Percentiles rank a stretch among this genome's conserved stretches.
phyloP scores from a whole-genome alignment of 495 filamentous ascomycete species.

The Aspergillus indologenus region DNA sequence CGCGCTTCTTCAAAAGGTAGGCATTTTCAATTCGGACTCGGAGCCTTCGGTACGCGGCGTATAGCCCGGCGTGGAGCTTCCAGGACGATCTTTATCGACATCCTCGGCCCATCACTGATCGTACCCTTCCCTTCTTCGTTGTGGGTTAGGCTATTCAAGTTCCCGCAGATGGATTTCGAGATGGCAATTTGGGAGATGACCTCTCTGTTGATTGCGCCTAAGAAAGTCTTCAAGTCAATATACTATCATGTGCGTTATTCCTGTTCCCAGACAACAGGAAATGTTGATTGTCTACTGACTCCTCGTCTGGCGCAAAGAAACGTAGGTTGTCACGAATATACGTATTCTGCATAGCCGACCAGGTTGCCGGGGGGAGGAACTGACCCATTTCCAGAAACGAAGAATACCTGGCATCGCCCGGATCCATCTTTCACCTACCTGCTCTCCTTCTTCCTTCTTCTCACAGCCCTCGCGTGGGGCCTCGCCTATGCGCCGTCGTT shows the following conservation, averaged over 20 bases:
- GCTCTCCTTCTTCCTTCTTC: conserved; percentile 68
- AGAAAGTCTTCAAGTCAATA: conserved; percentile 74
- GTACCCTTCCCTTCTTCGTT: background rate
- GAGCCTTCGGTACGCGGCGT: background rate
- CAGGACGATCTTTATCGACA: background rate
- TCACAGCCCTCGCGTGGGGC: conserved; percentile 72
- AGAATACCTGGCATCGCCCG: conserved; percentile 74
- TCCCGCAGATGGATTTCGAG: conserved; percentile 68
- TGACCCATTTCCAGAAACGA: conserved; percentile 53
- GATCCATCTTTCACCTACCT: conserved; percentile 78
- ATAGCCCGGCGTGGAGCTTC: background rate
- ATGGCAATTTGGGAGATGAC: conserved; percentile 83
- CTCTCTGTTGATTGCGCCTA: conserved; percentile 66
- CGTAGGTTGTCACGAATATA: conserved; percentile 38
- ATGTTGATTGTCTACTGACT: conserved; percentile 6
- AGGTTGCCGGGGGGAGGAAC: background rate
- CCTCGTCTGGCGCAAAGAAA: conserved; percentile 45
- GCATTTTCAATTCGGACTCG: background rate
- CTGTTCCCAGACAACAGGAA: background rate
- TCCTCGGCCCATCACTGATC: conserved; percentile 10
- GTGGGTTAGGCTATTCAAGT: conserved; percentile 64
- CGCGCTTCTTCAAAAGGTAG: conserved; percentile 55
- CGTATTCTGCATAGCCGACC: background rate
- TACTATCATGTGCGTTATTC: conserved; percentile 64
- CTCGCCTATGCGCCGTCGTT: conserved; percentile 62